Conservation (phyloP, 1,284 basidiomycete species). For the Cystobasidium slooffiae region DNA sequence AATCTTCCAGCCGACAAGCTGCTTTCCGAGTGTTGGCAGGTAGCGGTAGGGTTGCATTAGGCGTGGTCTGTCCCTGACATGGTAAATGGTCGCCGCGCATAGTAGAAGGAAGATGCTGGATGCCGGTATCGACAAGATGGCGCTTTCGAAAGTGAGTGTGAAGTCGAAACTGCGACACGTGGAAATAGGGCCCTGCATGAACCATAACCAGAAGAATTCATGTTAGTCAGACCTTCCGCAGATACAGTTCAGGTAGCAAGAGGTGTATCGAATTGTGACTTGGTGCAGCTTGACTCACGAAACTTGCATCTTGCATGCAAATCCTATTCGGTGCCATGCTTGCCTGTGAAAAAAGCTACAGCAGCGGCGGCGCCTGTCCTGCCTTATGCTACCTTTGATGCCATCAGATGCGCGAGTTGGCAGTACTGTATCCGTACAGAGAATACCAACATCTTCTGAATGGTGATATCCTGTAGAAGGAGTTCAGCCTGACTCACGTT, state of each 20-base stretch:
- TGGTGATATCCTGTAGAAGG: no score
- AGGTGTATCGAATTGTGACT: neutral
- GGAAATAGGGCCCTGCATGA: slow-evolving; percentile 28
- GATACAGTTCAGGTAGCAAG: neutral
- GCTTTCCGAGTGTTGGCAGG: slow-evolving; percentile 32
- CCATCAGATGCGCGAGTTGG: no score
- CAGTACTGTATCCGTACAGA: no score
- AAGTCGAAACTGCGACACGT: slow-evolving; percentile 41
- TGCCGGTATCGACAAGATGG: slow-evolving; percentile 25
- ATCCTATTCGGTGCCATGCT: neutral
- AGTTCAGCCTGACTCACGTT: no score
- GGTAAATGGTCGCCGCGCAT: slow-evolving; percentile 2
- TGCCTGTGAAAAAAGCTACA: no score
- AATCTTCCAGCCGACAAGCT: slow-evolving; percentile 19
- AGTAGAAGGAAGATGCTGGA: slow-evolving; percentile 29
- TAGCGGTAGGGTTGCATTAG: slow-evolving; percentile 24
- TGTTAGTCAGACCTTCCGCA: neutral
- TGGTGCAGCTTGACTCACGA: neutral
- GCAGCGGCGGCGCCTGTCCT: no score
- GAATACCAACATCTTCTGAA: no score
- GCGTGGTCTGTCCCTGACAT: slow-evolving; percentile 11
- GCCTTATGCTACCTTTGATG: no score
- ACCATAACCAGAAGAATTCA: neutral
- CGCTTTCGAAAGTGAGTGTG: slow-evolving; percentile 34
- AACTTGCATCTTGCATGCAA: slow-evolving; percentile 9